A percentile compares a stretch with the other conserved stretches of the same genome.
phyloP scores from a whole-genome alignment of 2,329 filamentous ascomycete species.

The Beauveria brongniartii region DNA sequence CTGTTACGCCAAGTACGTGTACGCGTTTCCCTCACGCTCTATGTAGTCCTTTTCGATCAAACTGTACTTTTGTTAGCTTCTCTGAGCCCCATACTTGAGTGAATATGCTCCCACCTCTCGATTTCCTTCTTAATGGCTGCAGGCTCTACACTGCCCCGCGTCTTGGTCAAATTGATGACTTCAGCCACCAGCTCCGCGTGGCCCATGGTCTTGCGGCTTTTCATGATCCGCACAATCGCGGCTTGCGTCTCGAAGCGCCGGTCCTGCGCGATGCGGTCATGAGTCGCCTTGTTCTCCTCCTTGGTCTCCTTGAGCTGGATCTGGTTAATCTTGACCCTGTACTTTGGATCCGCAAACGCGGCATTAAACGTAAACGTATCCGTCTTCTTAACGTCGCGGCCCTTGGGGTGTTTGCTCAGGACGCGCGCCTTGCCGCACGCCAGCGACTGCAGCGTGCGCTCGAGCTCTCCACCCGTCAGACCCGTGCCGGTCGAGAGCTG shows the following conservation, averaged over 20 bases:
- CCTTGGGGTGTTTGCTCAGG: constrained; percentile 75
- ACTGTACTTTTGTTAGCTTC: constrained; percentile 32
- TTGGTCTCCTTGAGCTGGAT: constrained; percentile 95
- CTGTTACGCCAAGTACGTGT: constrained; percentile 59
- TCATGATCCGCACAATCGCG: constrained; percentile 95
- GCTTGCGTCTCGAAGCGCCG: constrained; percentile 95
- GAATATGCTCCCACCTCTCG: constrained; percentile 58
- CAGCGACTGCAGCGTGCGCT: constrained; percentile 87
- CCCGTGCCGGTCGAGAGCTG: constrained; percentile 69
- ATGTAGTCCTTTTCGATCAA: constrained; percentile 92
- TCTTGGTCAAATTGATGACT: constrained; percentile 85
- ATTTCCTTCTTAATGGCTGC: constrained; percentile 94
- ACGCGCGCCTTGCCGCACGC: constrained; percentile 86
- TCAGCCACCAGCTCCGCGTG: constrained; percentile 85
- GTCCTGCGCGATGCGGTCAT: constrained; percentile 82
- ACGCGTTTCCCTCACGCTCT: constrained; percentile 65
- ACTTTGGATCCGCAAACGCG: constrained; percentile 69
- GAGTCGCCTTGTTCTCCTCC: constrained; percentile 89
- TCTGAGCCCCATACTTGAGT: not conserved
- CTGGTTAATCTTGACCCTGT: constrained; percentile 96
- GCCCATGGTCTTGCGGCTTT: constrained; percentile 78
- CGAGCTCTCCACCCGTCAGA: constrained; percentile 68
- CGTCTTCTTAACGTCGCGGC: constrained; percentile 65
- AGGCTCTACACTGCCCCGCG: constrained; percentile 75
- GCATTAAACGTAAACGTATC: constrained; percentile 83